Evolutionary conservation across 2,329 filamentous ascomycete genomes (phyloP).

Genomic region (Fusarium chaquense): DNA sequence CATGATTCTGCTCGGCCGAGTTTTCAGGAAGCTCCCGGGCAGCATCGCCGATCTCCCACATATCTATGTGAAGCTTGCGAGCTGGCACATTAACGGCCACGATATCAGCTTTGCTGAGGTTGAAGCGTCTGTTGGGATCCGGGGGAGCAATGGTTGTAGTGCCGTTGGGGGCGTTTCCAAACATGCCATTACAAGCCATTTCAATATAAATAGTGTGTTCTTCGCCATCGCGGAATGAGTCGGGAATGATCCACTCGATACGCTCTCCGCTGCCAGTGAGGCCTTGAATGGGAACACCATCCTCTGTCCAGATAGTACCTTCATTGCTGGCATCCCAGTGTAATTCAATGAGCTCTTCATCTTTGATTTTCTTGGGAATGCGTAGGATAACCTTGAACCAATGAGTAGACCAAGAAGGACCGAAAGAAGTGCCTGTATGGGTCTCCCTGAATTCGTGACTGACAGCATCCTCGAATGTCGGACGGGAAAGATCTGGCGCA

Average conservation of each 20-base stretch:
- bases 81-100: slow-evolving; percentile 90
- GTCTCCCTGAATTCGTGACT: slow-evolving; percentile 80
- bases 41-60: slow-evolving; percentile 95
- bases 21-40: slow-evolving; percentile 90
- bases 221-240: slow-evolving; percentile 83
- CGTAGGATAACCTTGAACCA: slow-evolving; percentile 92
- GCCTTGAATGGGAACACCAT: slow-evolving; percentile 91
- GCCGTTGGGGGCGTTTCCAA: slow-evolving; percentile 88
- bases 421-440: slow-evolving; percentile 81
- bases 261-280: slow-evolving; percentile 91
- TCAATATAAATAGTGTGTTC: slow-evolving; percentile 94
- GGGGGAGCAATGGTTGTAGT: slow-evolving; percentile 87
- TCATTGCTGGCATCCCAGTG: slow-evolving; percentile 97
- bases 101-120: slow-evolving; percentile 82
- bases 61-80: slow-evolving; percentile 86
- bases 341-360: slow-evolving; percentile 89
- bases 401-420: slow-evolving; percentile 96
- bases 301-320: slow-evolving; percentile 91
- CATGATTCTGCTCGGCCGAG: slow-evolving; percentile 89
- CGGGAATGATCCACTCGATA: slow-evolving; percentile 89
- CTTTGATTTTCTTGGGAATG: slow-evolving; percentile 76
- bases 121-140: slow-evolving; percentile 83
- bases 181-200: slow-evolving; percentile 99
- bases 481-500: slow-evolving; percentile 81
- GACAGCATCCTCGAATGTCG: slow-evolving; percentile 87